Evolutionary conservation across 257 asterid species (phyloP), one percentile per base, ranked within the genome.

Genomic region (Jacaranda mimosifolia): DNA sequence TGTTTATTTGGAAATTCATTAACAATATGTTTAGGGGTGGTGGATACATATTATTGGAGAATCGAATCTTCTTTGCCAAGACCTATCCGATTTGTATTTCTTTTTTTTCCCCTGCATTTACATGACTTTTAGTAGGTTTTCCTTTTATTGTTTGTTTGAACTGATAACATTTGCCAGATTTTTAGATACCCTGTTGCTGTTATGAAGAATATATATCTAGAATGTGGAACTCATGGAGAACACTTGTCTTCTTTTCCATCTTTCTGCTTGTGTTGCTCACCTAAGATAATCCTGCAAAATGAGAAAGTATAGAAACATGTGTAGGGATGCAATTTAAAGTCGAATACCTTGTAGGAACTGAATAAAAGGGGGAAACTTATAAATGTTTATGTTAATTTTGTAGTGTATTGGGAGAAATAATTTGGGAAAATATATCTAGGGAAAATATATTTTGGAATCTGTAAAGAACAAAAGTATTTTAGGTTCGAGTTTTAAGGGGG

Each of bases 1-100:
- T 59, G 26, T 67, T 64, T 58, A 63, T 76, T 62, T 63, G 74
- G 40, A 71, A 36, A 56, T 85, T 76, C n/a, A 68, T 74, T 49
- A 67, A 51, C 36, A 7, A 49, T 69, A 40, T 86, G 57, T 81
- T 57, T 71, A 95, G 99, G 96, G 99, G 99, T 21, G 99, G 99
- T 80, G 98, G 99, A 85, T 93, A 83, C 82, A 88, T 95, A 84
- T 95, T 98, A 38, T 79, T 95, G 93, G 98, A 95, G 89, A 95
- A 95, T 81, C 85, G 93, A 7, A 90, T 93, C 81, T 95, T 83
- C 85, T 95, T 93, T 85, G 98, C 97, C 86, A 91, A 86, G 89
- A 83, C 82, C 35, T 90, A 87, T 78, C 97, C 97, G 96, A 98
- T 95, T 79, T 26, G 97, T 87, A 72, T 75, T 76, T 77, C 70